phyloP scores from a whole-genome alignment of 2,329 filamentous ascomycete species.

The Sporothrix humicola region DNA sequence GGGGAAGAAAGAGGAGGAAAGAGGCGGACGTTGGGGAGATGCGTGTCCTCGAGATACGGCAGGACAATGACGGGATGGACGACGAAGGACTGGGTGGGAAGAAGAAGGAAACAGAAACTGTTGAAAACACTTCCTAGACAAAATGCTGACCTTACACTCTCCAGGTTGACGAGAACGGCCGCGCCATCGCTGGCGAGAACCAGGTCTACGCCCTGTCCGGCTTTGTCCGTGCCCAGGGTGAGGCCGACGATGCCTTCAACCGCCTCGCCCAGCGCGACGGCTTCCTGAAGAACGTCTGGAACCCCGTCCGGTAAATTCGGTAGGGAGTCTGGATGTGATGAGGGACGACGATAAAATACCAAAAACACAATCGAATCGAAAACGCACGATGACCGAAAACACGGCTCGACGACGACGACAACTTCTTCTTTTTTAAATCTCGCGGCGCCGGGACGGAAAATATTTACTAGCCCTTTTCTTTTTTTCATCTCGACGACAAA shows the following conservation, averaged over 20 bases:
- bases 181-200: conserved; percentile 91
- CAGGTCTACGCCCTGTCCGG: conserved; percentile 96
- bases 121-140: background rate
- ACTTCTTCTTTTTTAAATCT: background rate
- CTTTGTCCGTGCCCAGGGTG: conserved; percentile 96
- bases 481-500: conserved; percentile 17
- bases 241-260: conserved; percentile 97
- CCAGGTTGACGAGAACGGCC: conserved; percentile 92
- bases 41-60: background rate
- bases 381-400: background rate
- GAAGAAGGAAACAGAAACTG: background rate
- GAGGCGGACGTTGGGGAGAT: background rate
- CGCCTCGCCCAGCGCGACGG: conserved; percentile 94
- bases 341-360: background rate
- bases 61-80: background rate
- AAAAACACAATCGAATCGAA: background rate
- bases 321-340: too few species aligned
- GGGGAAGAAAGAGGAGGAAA: too few species aligned
- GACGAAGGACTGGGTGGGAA: background rate
- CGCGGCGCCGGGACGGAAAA: conserved; percentile 29
- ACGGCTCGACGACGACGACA: conserved; percentile 4
- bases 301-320: conserved; percentile 65
- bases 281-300: conserved; percentile 97
- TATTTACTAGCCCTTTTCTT: background rate
- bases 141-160: conserved; percentile 5